Evolutionary conservation across 345 rosid species (phyloP), one percentile per base, ranked within the genome.

Genomic region (Ceriops decandra): DNA sequence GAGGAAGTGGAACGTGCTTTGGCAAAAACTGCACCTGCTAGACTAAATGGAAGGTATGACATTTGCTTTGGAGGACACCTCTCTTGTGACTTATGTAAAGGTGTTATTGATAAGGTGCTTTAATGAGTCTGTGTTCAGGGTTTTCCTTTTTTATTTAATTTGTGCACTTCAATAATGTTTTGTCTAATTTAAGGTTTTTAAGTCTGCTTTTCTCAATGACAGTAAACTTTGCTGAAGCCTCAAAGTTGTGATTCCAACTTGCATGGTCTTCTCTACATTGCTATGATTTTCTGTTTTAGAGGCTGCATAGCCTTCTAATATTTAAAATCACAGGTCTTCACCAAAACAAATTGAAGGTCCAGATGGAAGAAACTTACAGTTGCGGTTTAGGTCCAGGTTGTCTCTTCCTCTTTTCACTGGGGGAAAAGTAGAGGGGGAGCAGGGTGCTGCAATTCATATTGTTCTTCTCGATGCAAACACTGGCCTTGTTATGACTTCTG

Each of bases 1-100:
- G 99, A 95, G 79, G 99, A 95, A 77, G 97, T 95, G 36, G 99
- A 95, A 77, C 97, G 99, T 68, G 99, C 99, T 80, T 86, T 95
- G 70, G 92, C 99, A 16, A 95, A 88, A 83, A 32, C 92, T 72
- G 99, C 90, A 30, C 96, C 98, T 76, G 83, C 99, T 67, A 86
- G 98, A 83, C 82, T 92, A 74, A 85, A 71, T 81, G 93, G 96
- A 83, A 85, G 93, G 99, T 90, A 80, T 16, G 27, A 63, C 20
- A 60, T 62, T 36, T 64, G 27, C 27, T 36, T 53, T 36, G 10
- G 21, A 13, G 17, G 16, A 13, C 17, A 13, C 17, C 5, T 42
- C 49, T 42, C 5, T 13, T 42, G 49, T 42, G 49, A 42, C 49
- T 42, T 42, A 13, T 3, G 5, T 13, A 42, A 13, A 42, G 49